Conservation (phyloP, 2,329 filamentous ascomycete species). For the Talaromyces sp. region DNA sequence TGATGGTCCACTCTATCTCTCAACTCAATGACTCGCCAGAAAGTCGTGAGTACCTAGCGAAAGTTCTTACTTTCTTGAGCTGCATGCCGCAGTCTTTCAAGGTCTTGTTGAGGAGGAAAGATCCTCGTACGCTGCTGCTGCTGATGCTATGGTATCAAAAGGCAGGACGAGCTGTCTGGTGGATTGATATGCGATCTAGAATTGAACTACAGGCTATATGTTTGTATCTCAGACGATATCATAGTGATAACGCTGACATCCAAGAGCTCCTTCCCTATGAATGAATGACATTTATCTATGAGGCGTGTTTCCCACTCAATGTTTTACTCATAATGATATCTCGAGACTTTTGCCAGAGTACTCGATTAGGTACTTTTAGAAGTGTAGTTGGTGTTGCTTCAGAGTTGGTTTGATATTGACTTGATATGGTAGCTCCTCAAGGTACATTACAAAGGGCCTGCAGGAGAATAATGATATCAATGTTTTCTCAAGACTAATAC, state of each 20-base stretch:
- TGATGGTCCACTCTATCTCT: conserved; percentile 37
- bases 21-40: conserved; percentile 31
- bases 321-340: no score
- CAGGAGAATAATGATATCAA: no score
- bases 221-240: conserved; percentile 35
- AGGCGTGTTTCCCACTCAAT: no score
- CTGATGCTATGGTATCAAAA: conserved; percentile 46
- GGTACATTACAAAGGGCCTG: no score
- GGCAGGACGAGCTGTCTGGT: conserved; percentile 42
- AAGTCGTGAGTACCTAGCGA: not conserved
- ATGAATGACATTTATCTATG: not conserved
- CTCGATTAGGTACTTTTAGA: no score
- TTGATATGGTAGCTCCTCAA: no score
- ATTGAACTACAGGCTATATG: conserved; percentile 45
- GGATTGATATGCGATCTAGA: conserved; percentile 42
- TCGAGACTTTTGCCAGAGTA: no score
- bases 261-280: not conserved
- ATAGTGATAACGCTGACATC: conserved; percentile 21
- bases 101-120: conserved; percentile 29
- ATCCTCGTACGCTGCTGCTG: conserved; percentile 40
- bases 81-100: conserved; percentile 36
- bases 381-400: no score
- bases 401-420: no score
- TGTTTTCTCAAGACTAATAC: no score
- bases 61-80: conserved; percentile 33